Evolutionary conservation across 2,329 filamentous ascomycete species (phyloP).

Genomic region (Penicillium paneum): DNA sequence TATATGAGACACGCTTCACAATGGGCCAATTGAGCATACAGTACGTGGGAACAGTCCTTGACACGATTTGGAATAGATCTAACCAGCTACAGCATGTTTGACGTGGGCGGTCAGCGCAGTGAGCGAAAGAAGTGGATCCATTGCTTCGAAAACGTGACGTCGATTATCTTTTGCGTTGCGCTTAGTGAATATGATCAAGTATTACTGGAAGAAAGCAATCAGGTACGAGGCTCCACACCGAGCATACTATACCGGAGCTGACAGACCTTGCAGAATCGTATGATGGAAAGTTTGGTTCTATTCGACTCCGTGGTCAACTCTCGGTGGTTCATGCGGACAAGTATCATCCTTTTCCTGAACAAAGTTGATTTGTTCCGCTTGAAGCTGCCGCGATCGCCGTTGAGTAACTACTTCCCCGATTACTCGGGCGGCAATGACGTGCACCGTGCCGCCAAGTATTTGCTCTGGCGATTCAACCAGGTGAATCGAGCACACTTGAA

Average conservation of each 20-base stretch:
- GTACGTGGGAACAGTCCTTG: constrained; percentile 55
- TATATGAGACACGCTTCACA: constrained; percentile 97
- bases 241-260: neutral
- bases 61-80: constrained; percentile 21
- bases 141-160: constrained; percentile 99
- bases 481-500: constrained; percentile 96
- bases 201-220: constrained; percentile 91
- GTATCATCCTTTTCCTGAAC: constrained; percentile 97
- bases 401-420: constrained; percentile 95
- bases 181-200: constrained; percentile 98
- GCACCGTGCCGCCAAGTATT: constrained; percentile 95
- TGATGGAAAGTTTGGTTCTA: constrained; percentile 96
- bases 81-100: constrained; percentile 76
- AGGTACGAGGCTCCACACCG: constrained; percentile 57
- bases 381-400: constrained; percentile 82
- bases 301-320: constrained; percentile 99
- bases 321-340: constrained; percentile 97
- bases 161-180: constrained; percentile 98
- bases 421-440: constrained; percentile 98
- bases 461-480: constrained; percentile 98
- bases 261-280: constrained; percentile 73
- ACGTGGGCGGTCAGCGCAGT: constrained; percentile 93
- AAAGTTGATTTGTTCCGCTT: constrained; percentile 98
- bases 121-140: constrained; percentile 99
- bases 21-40: constrained; percentile 99